These are phyloP conservation scores for Aspergillus caelatus DNA, from an alignment of 2,329 filamentous ascomycete species.

Conservation along the genomic window DNA sequence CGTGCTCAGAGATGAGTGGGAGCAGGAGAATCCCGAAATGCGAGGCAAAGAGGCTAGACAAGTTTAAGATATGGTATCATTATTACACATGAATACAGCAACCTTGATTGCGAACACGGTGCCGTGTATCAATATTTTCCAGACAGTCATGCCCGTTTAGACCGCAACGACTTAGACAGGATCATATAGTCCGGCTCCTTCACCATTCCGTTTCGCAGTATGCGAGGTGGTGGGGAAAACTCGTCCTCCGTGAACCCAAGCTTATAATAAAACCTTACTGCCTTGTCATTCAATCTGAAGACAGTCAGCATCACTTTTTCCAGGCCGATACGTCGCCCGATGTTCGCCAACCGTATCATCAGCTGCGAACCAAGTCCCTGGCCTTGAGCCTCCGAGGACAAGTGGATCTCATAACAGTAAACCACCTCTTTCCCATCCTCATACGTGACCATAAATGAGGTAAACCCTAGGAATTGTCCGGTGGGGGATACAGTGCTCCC, in stretches of 20 bases:
- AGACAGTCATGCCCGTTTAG: constrained; percentile 5
- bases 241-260: constrained; percentile 57
- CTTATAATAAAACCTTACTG: constrained; percentile 53
- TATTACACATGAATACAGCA: constrained; percentile 7
- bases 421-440: constrained; percentile 59
- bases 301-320: constrained; percentile 64
- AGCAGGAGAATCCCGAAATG: constrained; percentile 87
- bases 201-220: constrained; percentile 52
- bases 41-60: constrained; percentile 84
- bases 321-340: constrained; percentile 51
- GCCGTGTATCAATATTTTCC: background rate
- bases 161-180: constrained; percentile 49
- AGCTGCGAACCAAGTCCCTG: constrained; percentile 56
- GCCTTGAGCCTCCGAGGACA: constrained; percentile 47
- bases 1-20: constrained; percentile 88
- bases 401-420: constrained; percentile 68
- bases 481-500: background rate
- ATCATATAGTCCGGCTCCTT: constrained; percentile 57
- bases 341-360: constrained; percentile 51
- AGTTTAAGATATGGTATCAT: constrained; percentile 58
- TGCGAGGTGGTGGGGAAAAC: constrained; percentile 54
- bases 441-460: constrained; percentile 61
- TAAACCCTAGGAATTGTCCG: constrained; percentile 42
- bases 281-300: constrained; percentile 55
- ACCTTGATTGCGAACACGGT: background rate